Evolutionary conservation across 2,329 filamentous ascomycete genomes (phyloP).

Genomic region (Salinomyces thailandicus): DNA sequence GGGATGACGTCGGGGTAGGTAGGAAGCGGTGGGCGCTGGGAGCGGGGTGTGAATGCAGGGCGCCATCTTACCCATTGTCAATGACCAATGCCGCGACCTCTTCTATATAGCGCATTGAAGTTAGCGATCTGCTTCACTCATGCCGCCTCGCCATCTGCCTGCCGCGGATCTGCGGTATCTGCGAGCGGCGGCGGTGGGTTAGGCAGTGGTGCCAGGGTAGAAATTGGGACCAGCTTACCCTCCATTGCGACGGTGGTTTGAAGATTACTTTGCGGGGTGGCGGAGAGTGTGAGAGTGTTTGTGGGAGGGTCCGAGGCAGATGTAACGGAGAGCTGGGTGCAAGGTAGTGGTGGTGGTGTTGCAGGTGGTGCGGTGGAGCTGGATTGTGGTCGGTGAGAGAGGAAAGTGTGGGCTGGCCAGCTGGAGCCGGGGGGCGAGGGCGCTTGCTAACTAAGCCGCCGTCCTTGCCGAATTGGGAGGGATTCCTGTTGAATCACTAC

Average conservation of each 20-base stretch:
- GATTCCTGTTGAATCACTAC: no score
- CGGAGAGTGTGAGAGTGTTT: constrained; percentile 2
- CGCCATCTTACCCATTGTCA: constrained; percentile 95
- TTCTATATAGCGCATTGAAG: constrained; percentile 49
- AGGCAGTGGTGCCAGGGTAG: constrained; percentile 6
- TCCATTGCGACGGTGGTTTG: constrained; percentile 16
- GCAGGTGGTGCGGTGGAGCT: constrained; percentile 2
- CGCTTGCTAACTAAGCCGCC: constrained; percentile 1
- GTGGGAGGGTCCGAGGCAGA: constrained; percentile 4
- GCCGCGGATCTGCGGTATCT: no score
- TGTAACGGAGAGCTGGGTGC: constrained; percentile 3
- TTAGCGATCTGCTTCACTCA: constrained; percentile 12
- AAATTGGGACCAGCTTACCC: constrained; percentile 15
- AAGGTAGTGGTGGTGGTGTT: constrained; percentile 7
- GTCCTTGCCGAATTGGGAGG: not conserved
- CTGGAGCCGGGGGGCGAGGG: not conserved
- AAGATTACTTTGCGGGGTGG: constrained; percentile 1
- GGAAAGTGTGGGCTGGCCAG: constrained; percentile 5
- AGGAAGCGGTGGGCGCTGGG: constrained; percentile 29
- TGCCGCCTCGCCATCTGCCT: constrained; percentile 1
- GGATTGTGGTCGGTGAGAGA: constrained; percentile 7
- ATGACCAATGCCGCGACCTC: constrained; percentile 99
- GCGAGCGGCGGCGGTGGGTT: constrained; percentile 2
- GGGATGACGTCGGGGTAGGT: constrained; percentile 24
- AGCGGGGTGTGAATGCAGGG: constrained; percentile 6